Evolutionary conservation across 805 yeast genomes (phyloP).

Genomic region (Yarrowia porcina): DNA sequence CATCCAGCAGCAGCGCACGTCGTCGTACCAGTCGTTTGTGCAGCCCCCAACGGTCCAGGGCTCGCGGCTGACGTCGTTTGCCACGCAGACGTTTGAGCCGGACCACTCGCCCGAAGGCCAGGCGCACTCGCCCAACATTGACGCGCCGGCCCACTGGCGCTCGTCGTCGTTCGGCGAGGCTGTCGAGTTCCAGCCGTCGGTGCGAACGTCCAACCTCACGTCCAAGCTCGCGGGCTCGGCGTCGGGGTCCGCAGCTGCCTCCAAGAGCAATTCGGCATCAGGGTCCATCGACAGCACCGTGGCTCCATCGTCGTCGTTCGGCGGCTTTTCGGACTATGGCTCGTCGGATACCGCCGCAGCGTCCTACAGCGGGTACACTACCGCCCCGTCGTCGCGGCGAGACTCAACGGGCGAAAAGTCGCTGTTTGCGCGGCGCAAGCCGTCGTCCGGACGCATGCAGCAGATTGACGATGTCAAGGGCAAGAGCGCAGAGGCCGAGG

Average conservation of each 20-base stretch:
- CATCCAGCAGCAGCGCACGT: slow-evolving; percentile 20
- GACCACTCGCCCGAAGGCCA: slow-evolving; percentile 14
- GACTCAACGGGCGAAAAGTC: slow-evolving; percentile 21
- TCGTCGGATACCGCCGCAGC: slow-evolving; percentile 3
- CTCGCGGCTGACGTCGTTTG: slow-evolving; percentile 22
- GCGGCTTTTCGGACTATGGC: background rate
- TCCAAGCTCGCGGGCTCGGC: slow-evolving; percentile 25
- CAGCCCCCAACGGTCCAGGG: slow-evolving; percentile 4
- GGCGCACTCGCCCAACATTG: slow-evolving; percentile 20
- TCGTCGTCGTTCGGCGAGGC: slow-evolving; percentile 1
- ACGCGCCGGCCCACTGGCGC: slow-evolving; percentile 20
- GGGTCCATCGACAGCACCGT: background rate
- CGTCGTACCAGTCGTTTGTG: slow-evolving; percentile 24
- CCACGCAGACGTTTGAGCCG: slow-evolving; percentile 21
- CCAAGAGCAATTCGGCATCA: background rate
- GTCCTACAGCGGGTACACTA: slow-evolving; percentile 8
- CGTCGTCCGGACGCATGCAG: slow-evolving; percentile 27
- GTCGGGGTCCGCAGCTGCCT: background rate
- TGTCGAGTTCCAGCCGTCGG: slow-evolving; percentile 1
- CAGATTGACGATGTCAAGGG: slow-evolving; percentile 19
- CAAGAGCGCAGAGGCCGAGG: background rate
- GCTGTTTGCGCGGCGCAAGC: slow-evolving; percentile 27
- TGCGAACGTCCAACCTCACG: slow-evolving; percentile 14
- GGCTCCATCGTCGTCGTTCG: background rate
- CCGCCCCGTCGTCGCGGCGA: slow-evolving; percentile 19